Evolutionary conservation across 805 yeast genomes (phyloP).

Genomic region (Suhomyces sp.): DNA sequence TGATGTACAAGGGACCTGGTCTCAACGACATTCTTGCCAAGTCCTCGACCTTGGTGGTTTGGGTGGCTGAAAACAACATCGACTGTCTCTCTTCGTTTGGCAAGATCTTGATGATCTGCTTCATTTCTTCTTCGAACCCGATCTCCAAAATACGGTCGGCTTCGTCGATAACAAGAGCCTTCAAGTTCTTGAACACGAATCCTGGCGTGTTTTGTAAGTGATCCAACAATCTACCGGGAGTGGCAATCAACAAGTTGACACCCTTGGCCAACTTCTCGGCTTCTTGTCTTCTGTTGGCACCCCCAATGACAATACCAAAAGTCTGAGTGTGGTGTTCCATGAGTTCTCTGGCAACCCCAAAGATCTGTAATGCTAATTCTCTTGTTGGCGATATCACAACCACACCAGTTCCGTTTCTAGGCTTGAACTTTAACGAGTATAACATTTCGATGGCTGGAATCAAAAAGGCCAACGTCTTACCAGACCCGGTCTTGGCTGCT

Average conservation of each 20-base stretch:
- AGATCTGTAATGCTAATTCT: conserved; percentile 95
- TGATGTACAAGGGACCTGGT: conserved; percentile 90
- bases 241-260: conserved; percentile 89
- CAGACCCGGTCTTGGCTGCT: conserved; percentile 99
- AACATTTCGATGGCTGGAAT: conserved; percentile 94
- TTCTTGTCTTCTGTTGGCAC: conserved; percentile 96
- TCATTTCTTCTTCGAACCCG: conserved; percentile 99
- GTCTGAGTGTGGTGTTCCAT: conserved; percentile 91
- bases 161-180: conserved; percentile 93
- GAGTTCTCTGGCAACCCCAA: conserved; percentile 95
- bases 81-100: conserved; percentile 93
- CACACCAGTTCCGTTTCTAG: conserved; percentile 98
- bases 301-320: conserved; percentile 95
- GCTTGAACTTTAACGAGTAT: conserved; percentile 88
- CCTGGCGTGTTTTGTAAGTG: conserved; percentile 95
- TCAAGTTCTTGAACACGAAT: conserved; percentile 89
- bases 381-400: conserved; percentile 95
- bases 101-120: conserved; percentile 87
- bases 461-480: conserved; percentile 93
- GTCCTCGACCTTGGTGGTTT: conserved; percentile 97
- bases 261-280: conserved; percentile 94
- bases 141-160: conserved; percentile 97
- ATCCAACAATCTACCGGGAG: conserved; percentile 96
- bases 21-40: conserved; percentile 93
- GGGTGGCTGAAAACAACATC: conserved; percentile 98